Evolutionary conservation across 106 monocot genomes (phyloP).

Genomic region (Allium fistulosum): DNA sequence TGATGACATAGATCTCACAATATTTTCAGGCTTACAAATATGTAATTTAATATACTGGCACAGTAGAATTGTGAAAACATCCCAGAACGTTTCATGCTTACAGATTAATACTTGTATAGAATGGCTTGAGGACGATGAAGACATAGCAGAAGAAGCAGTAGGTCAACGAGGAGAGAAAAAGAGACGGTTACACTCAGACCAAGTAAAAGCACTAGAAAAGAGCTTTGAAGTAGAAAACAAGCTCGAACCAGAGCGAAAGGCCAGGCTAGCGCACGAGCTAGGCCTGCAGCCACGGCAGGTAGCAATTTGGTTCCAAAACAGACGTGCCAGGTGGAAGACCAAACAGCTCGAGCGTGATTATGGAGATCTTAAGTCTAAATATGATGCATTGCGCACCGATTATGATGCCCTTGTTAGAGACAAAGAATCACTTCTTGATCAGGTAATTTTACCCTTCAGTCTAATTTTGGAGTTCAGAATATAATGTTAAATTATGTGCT

Average conservation of each 20-base stretch:
- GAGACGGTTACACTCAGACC: constrained; percentile 55
- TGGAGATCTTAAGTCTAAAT: constrained; percentile 35
- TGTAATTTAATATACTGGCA: not conserved
- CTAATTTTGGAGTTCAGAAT: not conserved
- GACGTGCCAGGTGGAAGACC: constrained; percentile 87
- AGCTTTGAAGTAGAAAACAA: constrained; percentile 84
- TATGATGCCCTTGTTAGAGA: constrained; percentile 30
- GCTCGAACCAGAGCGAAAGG: constrained; percentile 78
- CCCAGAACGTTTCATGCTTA: not conserved
- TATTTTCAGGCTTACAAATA: not conserved
- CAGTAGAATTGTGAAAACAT: not conserved
- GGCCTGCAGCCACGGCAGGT: constrained; percentile 83
- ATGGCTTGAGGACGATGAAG: constrained; percentile 18
- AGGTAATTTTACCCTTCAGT: constrained; percentile 14
- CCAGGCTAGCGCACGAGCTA: constrained; percentile 61
- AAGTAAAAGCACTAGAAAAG: constrained; percentile 68
- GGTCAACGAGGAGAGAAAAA: constrained; percentile 46
- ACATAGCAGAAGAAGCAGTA: constrained; percentile 12
- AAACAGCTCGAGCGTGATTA: constrained; percentile 90
- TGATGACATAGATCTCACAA: not conserved
- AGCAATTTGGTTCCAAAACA: constrained; percentile 96
- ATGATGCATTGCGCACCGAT: constrained; percentile 36
- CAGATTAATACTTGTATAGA: not conserved
- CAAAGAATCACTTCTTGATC: constrained; percentile 8
- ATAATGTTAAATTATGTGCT: not conserved